Evolutionary conservation across 2,329 filamentous ascomycete species (phyloP).

Genomic region (Clarireedia paspali): DNA sequence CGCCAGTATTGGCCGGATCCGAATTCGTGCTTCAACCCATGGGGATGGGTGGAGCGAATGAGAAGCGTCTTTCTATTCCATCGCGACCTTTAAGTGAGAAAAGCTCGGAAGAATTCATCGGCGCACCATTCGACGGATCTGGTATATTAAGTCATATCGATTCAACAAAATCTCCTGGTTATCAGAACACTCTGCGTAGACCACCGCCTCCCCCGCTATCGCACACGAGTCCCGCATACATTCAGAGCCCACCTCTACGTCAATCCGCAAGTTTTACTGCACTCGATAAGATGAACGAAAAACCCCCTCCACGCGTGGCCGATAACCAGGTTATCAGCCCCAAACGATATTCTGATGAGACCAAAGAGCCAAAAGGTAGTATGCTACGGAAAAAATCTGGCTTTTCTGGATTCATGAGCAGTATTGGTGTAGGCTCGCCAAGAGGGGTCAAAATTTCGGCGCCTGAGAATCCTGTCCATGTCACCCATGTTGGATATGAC

Average conservation of each 20-base stretch:
- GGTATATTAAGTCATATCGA: constrained; percentile 55
- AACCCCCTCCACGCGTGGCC: constrained; percentile 33
- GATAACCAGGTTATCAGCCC: constrained; percentile 44
- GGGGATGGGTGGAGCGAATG: constrained; percentile 13
- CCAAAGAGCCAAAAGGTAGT: constrained; percentile 51
- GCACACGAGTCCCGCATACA: constrained; percentile 44
- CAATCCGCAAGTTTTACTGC: constrained; percentile 59
- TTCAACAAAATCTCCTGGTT: constrained; percentile 29
- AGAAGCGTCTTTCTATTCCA: constrained; percentile 31
- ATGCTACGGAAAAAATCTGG: constrained; percentile 76
- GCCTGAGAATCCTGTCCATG: constrained; percentile 93
- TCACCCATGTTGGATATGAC: constrained; percentile 96
- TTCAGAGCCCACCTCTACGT: constrained; percentile 49
- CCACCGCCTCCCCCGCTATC: constrained; percentile 38
- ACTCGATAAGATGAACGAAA: constrained; percentile 42
- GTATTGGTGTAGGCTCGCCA: constrained; percentile 69
- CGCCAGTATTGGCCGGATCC: constrained; percentile 23
- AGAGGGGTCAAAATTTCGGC: constrained; percentile 94
- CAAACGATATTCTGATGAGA: constrained; percentile 77
- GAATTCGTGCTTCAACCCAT: constrained; percentile 19
- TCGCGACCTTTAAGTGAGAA: constrained; percentile 36
- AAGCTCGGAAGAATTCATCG: constrained; percentile 52
- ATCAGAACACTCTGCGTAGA: constrained; percentile 31
- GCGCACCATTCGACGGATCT: constrained; percentile 57
- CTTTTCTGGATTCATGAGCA: constrained; percentile 82